phyloP scores from a whole-genome alignment of 768 basidiomycete genomes.

The Leccinum variicolor region DNA sequence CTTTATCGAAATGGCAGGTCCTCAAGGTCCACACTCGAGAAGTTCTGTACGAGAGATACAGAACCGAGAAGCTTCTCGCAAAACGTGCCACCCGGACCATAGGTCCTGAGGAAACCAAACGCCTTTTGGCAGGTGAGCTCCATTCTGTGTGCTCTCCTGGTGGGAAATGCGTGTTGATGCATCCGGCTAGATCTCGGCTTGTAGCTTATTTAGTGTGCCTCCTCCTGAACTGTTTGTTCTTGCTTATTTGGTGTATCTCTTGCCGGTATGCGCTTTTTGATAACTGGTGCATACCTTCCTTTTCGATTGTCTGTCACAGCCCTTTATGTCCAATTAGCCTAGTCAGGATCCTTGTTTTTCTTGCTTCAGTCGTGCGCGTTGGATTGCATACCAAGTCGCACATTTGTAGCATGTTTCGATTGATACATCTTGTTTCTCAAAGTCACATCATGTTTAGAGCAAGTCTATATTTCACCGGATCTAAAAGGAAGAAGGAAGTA shows the following conservation, averaged over 20 bases:
- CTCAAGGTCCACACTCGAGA: conserved; percentile 83
- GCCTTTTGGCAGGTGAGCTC: conserved; percentile 65
- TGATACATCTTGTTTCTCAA: conserved; percentile 20
- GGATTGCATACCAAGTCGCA: conserved; percentile 21
- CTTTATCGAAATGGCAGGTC: conserved; percentile 42
- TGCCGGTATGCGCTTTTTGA: conserved; percentile 3
- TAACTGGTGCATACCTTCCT: conserved; percentile 1
- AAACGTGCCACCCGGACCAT: conserved; percentile 80
- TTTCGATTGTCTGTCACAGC: conserved; percentile 5
- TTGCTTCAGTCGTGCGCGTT: conserved; percentile 18
- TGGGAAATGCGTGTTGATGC: conserved; percentile 23
- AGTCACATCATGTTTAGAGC: not conserved
- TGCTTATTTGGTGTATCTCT: conserved; percentile 18
- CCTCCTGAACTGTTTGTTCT: conserved; percentile 17
- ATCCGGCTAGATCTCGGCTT: conserved; percentile 43
- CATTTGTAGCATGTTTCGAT: conserved; percentile 22
- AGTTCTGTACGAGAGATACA: conserved; percentile 89
- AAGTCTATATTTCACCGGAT: conserved; percentile 8
- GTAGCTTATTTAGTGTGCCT: conserved; percentile 29
- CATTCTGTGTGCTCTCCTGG: conserved; percentile 15
- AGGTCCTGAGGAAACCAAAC: conserved; percentile 67
- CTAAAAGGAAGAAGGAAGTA: conserved; percentile 1
- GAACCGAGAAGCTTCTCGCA: conserved; percentile 87
- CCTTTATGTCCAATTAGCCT: conserved; percentile 4
- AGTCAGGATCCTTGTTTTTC: conserved; percentile 21